Conservation (phyloP, 139 green algal genomes). For the Auxenochlorella pyrenoidosa region DNA sequence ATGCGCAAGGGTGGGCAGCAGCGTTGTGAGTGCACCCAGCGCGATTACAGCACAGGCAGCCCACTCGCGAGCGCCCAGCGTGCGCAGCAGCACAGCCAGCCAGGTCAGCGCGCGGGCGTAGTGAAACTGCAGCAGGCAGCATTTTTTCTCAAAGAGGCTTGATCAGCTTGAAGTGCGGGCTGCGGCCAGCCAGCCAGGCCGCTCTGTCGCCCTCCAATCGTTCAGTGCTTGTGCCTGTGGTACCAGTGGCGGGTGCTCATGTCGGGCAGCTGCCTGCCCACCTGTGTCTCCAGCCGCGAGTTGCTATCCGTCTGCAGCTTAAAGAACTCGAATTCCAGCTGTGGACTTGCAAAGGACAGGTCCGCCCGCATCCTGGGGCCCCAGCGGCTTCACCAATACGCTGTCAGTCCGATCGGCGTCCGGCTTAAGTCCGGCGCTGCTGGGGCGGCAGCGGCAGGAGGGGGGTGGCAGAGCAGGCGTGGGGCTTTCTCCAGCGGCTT, state of each 20-base stretch:
- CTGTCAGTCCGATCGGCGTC: too few relatives aligned
- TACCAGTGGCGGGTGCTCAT: too few relatives aligned
- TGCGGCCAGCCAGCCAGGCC: too few relatives aligned
- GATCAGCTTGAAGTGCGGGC: too few relatives aligned
- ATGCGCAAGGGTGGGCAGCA: neutral
- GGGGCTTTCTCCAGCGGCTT: too few relatives aligned
- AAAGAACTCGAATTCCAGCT: neutral
- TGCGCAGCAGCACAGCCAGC: neutral
- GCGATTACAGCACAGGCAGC: neutral
- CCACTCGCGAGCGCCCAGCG: neutral
- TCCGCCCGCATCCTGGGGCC: neutral
- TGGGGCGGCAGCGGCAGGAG: too few relatives aligned
- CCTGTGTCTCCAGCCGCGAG: neutral
- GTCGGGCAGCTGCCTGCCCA: neutral
- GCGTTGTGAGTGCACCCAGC: neutral
- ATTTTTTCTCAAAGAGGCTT: too few relatives aligned
- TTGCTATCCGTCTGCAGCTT: neutral
- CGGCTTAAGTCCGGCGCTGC: too few relatives aligned
- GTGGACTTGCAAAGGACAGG: neutral
- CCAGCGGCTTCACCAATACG: too few relatives aligned
- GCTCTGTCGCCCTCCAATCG: too few relatives aligned
- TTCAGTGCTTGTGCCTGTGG: too few relatives aligned
- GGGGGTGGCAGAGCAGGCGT: too few relatives aligned
- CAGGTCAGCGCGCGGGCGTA: slow-evolving; percentile 2
- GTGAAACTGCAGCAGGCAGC: slow-evolving; percentile 8